Conservation (phyloP, 2,329 filamentous ascomycete species). For the Neonectria neomacrospora region DNA sequence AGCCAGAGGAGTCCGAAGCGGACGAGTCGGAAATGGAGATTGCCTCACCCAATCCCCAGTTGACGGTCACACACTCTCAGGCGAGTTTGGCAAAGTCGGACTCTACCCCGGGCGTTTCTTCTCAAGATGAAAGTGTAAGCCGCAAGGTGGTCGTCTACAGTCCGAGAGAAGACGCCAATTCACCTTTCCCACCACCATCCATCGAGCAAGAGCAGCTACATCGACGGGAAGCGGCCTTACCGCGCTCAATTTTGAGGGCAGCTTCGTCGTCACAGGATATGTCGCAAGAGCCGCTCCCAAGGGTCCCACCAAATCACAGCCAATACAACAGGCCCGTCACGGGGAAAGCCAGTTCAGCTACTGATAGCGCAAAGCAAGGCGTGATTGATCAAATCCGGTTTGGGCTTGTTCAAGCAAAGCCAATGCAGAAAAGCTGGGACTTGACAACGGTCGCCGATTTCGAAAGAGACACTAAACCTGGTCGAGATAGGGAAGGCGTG, state of each 20-base stretch:
- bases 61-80: background rate
- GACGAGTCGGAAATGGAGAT: background rate
- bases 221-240: slow-evolving; percentile 45
- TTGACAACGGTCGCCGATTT: slow-evolving; percentile 45
- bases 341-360: slow-evolving; percentile 19
- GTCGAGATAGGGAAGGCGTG: background rate
- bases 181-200: slow-evolving; percentile 45
- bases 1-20: background rate
- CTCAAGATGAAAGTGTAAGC: slow-evolving; percentile 24
- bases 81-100: background rate
- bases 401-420: slow-evolving; percentile 33
- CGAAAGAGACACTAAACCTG: slow-evolving; percentile 28
- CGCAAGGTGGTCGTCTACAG: slow-evolving; percentile 51
- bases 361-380: slow-evolving; percentile 24
- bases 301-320: slow-evolving; percentile 30
- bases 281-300: slow-evolving; percentile 1
- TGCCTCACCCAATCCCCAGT: background rate
- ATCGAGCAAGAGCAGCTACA: slow-evolving; percentile 51
- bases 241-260: slow-evolving; percentile 52
- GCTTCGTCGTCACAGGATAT: slow-evolving; percentile 27
- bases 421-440: slow-evolving; percentile 19
- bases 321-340: slow-evolving; percentile 40
- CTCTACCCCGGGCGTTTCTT: background rate
- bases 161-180: slow-evolving; percentile 37
- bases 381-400: slow-evolving; percentile 46